Evolutionary conservation across 805 yeast species (phyloP).

Genomic region (Blastobotrys robertii): DNA sequence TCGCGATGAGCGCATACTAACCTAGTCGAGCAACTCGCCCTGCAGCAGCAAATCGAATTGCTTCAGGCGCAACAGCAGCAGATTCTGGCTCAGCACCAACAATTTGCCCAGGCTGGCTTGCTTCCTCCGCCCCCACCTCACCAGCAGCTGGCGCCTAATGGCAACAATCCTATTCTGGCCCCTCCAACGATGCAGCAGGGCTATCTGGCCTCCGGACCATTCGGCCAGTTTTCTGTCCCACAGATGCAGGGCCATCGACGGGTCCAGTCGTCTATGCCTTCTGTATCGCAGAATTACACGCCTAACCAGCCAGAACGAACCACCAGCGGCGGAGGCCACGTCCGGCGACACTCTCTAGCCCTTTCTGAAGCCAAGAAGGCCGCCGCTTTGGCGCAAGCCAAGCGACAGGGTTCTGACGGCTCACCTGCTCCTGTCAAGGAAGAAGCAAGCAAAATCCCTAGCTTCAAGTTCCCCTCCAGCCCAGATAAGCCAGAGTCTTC

Average conservation of each 20-base stretch:
- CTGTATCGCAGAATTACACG: constrained; percentile 1
- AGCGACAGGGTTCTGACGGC: constrained; percentile 25
- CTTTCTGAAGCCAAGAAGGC: constrained; percentile 89
- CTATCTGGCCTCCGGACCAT: neutral
- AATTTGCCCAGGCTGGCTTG: constrained; percentile 25
- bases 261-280: constrained; percentile 25
- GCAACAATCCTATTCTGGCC: neutral
- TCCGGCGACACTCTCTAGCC: constrained; percentile 86
- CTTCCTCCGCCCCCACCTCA: constrained; percentile 18
- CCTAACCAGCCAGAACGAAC: neutral
- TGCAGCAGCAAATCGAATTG: constrained; percentile 85
- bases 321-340: constrained; percentile 48
- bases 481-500: constrained; percentile 9
- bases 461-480: constrained; percentile 16
- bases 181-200: too few species aligned
- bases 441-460: constrained; percentile 3
- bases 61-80: constrained; percentile 92
- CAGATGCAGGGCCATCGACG: constrained; percentile 23
- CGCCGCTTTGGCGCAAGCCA: constrained; percentile 85
- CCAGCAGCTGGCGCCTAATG: neutral
- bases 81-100: constrained; percentile 59
- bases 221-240: constrained; percentile 3
- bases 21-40: constrained; percentile 52
- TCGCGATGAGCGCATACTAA: constrained; percentile 5
- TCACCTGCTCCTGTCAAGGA: neutral